Percentiles rank a stretch among this genome's conserved stretches.
Conservation (phyloP, 2,329 filamentous ascomycete genomes). For the Clonostachys rhizophaga region DNA sequence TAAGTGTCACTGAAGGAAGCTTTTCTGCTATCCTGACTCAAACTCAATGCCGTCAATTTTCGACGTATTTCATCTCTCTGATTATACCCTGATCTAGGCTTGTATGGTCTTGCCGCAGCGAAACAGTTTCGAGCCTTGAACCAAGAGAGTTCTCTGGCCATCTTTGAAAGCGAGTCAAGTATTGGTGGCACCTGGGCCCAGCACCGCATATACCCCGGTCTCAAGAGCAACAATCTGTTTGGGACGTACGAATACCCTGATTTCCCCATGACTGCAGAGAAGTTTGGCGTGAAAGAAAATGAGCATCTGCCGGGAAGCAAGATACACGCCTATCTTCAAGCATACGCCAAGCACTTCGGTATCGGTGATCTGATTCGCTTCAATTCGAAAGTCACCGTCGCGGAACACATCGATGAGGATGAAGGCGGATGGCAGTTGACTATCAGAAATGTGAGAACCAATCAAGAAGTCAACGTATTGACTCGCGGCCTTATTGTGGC, state of each 20-base stretch:
- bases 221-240: slow-evolving; percentile 71
- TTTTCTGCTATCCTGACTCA: neutral
- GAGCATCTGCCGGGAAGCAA: slow-evolving; percentile 42
- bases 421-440: slow-evolving; percentile 11
- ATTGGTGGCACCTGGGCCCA: slow-evolving; percentile 66
- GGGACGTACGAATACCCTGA: slow-evolving; percentile 72
- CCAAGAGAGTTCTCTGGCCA: neutral
- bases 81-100: neutral
- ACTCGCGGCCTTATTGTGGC: slow-evolving; percentile 41
- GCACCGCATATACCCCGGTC: slow-evolving; percentile 60
- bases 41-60: neutral
- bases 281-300: slow-evolving; percentile 38
- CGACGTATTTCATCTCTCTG: neutral
- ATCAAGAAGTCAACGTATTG: slow-evolving; percentile 6
- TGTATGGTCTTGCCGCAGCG: slow-evolving; percentile 2
- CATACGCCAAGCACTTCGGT: slow-evolving; percentile 30
- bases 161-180: neutral
- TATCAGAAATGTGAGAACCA: neutral
- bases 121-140: neutral
- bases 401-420: slow-evolving; percentile 15
- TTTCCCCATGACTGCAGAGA: slow-evolving; percentile 60
- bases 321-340: slow-evolving; percentile 38
- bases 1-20: neutral
- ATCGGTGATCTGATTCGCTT: slow-evolving; percentile 35
- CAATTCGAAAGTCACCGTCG: slow-evolving; percentile 28